Base-by-base conservation (phyloP, 306 rosid species). In the Fragaria iinumae region DNA sequence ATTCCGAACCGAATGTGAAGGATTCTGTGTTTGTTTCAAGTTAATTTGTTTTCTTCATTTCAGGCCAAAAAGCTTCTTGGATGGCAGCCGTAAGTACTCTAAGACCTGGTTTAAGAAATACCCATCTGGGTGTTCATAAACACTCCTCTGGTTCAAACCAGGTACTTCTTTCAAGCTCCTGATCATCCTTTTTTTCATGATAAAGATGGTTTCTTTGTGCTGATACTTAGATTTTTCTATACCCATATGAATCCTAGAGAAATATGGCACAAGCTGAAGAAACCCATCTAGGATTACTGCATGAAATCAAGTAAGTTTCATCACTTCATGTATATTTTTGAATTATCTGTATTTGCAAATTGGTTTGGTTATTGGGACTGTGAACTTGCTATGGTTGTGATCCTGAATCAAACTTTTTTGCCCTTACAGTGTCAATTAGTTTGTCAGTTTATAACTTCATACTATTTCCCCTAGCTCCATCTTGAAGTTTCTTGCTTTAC, bases 61-160 rank as follows among this genome's bases (percentile, higher is more conserved):
- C 85, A 88, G 97, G 91, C 62, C 87, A 85, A 12, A 85, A 79
- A 83, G 80, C 84, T 62, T 66, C 84, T 60, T 59, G 88, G 49
- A 32, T 84, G 82, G 86, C 60, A 69, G 72, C 64, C 68, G 49
- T 81, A 43, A 64, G 79, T 87, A 57, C 75, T 88, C 50, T 77
- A 36, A 57, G 20, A 21, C 32, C 83, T 63, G 75, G 67, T 69
- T 64, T 79, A 41, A 69, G 70, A 49, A 29, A 41, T 57, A 74
- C 76, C 72, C 50, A 56, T 53, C 65, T 47, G 70, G 78, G 84
- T 71, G 71, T 76, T 65, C 76, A 81, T 67, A 76, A 70, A 77
- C 72, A 70, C 64, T 55, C 72, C 69, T 78, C 84, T 43, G 52
- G 36, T 64, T 78, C 82, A 63, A 76, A 77, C 78, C 63, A 80